These are phyloP conservation scores for Chaetomium globosum DNA, from an alignment of 2,329 filamentous ascomycete genomes.

Conservation along the genomic window DNA sequence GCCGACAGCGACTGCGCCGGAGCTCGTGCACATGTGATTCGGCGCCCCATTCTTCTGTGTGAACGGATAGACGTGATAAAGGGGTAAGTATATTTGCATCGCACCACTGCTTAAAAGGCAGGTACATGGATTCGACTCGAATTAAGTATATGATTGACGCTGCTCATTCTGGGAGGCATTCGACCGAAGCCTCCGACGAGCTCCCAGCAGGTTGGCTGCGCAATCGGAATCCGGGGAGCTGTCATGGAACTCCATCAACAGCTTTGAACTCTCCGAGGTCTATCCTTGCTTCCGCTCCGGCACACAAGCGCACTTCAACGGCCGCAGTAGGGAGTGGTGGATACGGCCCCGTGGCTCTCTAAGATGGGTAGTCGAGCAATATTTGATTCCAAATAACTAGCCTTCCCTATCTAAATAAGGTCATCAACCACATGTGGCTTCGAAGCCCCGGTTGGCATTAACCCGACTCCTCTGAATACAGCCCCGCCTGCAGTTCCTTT, in stretches of 20 bases:
- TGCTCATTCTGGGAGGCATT: not conserved
- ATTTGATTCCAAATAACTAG: not conserved
- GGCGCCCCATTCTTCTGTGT: not conserved
- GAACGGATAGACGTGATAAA: not conserved
- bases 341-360: not conserved
- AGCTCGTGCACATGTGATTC: not conserved
- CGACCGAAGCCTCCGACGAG: not conserved
- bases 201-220: not conserved
- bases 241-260: not conserved
- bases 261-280: not conserved
- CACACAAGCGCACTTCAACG: not conserved
- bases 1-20: too few species aligned
- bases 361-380: not conserved
- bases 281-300: constrained; percentile 11
- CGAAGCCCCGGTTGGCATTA: constrained; percentile 9
- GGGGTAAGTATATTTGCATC: not conserved
- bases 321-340: not conserved
- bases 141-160: not conserved
- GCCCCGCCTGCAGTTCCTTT: not conserved
- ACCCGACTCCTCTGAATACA: constrained; percentile 14
- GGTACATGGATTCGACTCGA: not conserved
- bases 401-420: not conserved
- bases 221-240: not conserved
- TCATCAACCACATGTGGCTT: not conserved
- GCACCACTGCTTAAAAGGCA: not conserved